Evolutionary conservation across 2,329 filamentous ascomycete genomes (phyloP), one percentile per base, ranked within the genome.

Genomic region (Coniochaeta prunicola): DNA sequence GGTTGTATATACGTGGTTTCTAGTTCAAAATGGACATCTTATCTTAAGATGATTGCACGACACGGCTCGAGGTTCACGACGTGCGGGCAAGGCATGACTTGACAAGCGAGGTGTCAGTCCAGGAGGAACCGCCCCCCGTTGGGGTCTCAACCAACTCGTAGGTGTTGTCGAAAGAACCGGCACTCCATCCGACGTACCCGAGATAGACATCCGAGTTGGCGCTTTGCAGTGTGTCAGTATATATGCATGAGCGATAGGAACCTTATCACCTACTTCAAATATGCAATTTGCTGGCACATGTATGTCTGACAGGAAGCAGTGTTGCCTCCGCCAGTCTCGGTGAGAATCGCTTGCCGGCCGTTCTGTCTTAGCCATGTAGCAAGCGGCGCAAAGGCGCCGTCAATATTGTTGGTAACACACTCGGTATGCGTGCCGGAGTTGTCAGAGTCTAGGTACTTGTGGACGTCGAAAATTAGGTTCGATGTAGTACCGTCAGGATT

Each of bases 151-250:
- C 73, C 53, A 79, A 64, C 45, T 77, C 63, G 60, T 79, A 78
- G 4, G 68, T 68, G 13, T 64, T 63, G 58, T 71, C 69, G 63
- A 79, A 77, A 61, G 72, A 74, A 13, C 77, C 77, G 12, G 77
- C 77, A n/a, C 68, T 74, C 76, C 77, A 79, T 56, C 67, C 76
- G 12, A 78, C 74, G 45, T 79, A 73, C 13, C 77, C 77, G 6
- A 73, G 64, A 62, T 76, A 76, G 30, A 79, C 77, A 55, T 80
- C 77, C 1, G 74, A 69, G 63, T 80, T 79, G 15, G 70, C 59
- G 63, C 70, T 71, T 15, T 7, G 17, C 21, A 17, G 45, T 30
- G 4, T 50, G 45, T 50, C 30, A 50, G 45, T 26, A 50, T 12
- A 7, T 17, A 5, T 5, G 17, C 17, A 45, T 50, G 45, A 30